Evolutionary conservation across 1,139 yeast species (phyloP).

Genomic region (Diutina siamensis): DNA sequence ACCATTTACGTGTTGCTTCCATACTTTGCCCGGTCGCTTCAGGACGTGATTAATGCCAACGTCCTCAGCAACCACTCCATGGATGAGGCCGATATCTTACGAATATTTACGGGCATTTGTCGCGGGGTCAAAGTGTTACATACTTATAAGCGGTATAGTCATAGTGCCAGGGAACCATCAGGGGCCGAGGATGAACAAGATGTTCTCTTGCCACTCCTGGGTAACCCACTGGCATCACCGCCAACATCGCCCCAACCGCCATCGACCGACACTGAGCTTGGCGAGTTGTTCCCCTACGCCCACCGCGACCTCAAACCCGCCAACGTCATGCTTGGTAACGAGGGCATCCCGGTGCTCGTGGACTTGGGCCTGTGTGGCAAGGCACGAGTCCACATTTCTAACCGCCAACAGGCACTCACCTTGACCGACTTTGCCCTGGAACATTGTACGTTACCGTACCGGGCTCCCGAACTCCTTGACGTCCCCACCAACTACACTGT

Average conservation of each 20-base stretch:
- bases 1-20: conserved; percentile 74
- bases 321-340: conserved; percentile 67
- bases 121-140: conserved; percentile 73
- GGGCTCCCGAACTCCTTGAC: conserved; percentile 85
- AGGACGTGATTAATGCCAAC: conserved; percentile 59
- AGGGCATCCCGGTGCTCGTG: conserved; percentile 67
- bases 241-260: not conserved
- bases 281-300: conserved; percentile 59
- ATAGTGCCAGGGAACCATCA: conserved; percentile 2
- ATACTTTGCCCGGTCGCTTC: conserved; percentile 59
- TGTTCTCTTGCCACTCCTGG: conserved; percentile 16
- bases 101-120: conserved; percentile 56
- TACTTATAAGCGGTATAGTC: conserved; percentile 30
- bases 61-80: conserved; percentile 42
- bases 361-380: conserved; percentile 74
- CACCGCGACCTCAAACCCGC: conserved; percentile 87
- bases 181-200: conserved; percentile 19
- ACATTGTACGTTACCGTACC: conserved; percentile 75
- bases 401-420: conserved; percentile 62
- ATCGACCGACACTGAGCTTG: conserved; percentile 31
- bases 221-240: conserved; percentile 9
- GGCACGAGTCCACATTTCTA: conserved; percentile 43
- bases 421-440: conserved; percentile 76
- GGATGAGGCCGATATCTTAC: conserved; percentile 51
- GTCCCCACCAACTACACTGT: conserved; percentile 53